A percentile compares a stretch with the other conserved stretches of the same genome.
These are phyloP conservation scores for Chaetoceros tenuissimus DNA, from an alignment of 108 stramenopile genomes.

Conservation along the genomic window DNA sequence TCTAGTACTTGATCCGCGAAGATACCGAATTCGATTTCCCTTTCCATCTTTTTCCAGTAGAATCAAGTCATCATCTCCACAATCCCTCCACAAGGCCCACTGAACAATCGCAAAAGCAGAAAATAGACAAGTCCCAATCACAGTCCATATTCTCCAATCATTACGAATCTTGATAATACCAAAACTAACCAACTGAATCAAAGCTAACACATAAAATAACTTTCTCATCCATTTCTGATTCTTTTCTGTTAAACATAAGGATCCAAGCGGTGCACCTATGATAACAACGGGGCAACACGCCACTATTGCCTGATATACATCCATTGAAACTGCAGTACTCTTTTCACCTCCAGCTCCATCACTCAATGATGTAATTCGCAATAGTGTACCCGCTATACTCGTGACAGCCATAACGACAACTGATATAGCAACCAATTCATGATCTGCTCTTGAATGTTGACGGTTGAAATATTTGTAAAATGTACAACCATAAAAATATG, in stretches of 20 bases:
- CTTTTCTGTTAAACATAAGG: not conserved
- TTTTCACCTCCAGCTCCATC: too few relatives aligned
- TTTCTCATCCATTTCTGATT: slow-evolving; percentile 2
- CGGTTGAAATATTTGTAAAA: too few relatives aligned
- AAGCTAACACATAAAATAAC: slow-evolving; percentile 5
- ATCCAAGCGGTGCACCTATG: slow-evolving; percentile 8
- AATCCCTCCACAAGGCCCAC: too few relatives aligned
- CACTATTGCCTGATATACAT: slow-evolving; percentile 3
- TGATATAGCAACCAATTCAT: slow-evolving; percentile 8
- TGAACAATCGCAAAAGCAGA: too few relatives aligned
- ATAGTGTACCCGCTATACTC: slow-evolving; percentile 8
- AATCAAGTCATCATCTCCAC: too few relatives aligned
- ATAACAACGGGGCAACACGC: slow-evolving; percentile 5
- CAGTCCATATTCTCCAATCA: not conserved
- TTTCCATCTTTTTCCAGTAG: too few relatives aligned
- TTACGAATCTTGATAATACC: slow-evolving; percentile 10
- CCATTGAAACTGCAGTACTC: too few relatives aligned
- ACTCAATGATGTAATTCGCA: too few relatives aligned
- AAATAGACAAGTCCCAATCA: too few relatives aligned
- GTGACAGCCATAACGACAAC: slow-evolving; percentile 8
- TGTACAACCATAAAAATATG: slow-evolving; percentile 4
- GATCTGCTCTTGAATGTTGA: not conserved
- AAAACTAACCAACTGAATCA: slow-evolving; percentile 3
- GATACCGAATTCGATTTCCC: too few relatives aligned
- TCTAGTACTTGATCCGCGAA: too few relatives aligned